Conservation (phyloP, 306 rosid species). For the Gastrolobium villosum region DNA sequence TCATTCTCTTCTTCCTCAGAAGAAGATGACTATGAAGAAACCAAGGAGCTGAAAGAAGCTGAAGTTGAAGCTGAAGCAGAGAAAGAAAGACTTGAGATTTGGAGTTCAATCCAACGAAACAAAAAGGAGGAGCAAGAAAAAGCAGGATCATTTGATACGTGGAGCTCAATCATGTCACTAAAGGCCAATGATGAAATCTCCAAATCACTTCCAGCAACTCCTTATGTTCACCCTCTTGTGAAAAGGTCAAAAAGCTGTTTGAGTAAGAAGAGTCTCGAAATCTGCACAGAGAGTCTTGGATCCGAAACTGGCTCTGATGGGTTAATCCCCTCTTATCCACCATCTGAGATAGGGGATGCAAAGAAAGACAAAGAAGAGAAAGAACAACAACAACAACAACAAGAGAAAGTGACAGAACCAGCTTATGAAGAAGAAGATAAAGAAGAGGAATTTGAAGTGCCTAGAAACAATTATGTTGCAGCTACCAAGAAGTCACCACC, state of each 20-base stretch:
- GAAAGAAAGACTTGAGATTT: conserved; percentile 54
- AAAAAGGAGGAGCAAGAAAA: conserved; percentile 51
- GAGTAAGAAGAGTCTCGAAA: conserved; percentile 71
- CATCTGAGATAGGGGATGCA: conserved; percentile 57
- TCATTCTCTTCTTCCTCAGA: conserved; percentile 48
- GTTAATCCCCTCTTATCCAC: conserved; percentile 61
- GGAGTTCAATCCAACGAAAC: conserved; percentile 61
- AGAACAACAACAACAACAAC: neutral
- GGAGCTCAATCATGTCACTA: conserved; percentile 67
- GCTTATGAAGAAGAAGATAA: neutral
- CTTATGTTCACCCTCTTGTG: conserved; percentile 87
- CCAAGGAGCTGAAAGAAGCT: conserved; percentile 13
- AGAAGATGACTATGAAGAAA: conserved; percentile 40
- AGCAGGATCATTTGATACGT: conserved; percentile 51
- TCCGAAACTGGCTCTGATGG: conserved; percentile 95
- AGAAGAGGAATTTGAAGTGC: conserved; percentile 41
- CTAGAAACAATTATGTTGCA: conserved; percentile 46
- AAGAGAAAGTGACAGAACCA: conserved; percentile 19
- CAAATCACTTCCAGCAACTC: conserved; percentile 52
- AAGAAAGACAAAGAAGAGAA: conserved; percentile 29
- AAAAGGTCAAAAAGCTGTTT: conserved; percentile 67
- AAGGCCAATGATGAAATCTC: conserved; percentile 53
- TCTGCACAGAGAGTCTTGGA: conserved; percentile 94
- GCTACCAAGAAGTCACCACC: conserved; percentile 48
- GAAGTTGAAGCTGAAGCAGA: conserved; percentile 44